These are phyloP conservation scores for Herpetomonas samuelpessoai DNA, from an alignment of 208 protist genomes.

Conservation along the genomic window DNA sequence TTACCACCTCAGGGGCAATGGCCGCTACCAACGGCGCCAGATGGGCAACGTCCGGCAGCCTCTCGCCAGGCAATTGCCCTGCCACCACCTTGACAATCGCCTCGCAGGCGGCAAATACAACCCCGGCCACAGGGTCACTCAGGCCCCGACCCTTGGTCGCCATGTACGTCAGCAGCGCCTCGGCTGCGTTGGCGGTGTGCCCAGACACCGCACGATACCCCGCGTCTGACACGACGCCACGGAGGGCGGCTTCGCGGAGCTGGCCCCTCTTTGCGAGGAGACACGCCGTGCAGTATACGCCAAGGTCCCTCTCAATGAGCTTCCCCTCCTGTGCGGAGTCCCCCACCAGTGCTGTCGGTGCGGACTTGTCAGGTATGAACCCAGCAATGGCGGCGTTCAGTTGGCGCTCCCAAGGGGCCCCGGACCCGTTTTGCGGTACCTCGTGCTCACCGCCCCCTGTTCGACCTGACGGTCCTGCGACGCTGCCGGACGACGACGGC, in stretches of 20 bases:
- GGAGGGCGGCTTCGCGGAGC: conserved; percentile 77
- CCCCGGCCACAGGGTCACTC: conserved; percentile 58
- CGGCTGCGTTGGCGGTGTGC: conserved; percentile 34
- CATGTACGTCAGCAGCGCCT: conserved; percentile 65
- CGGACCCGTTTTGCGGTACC: conserved; percentile 32
- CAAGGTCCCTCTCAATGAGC: conserved; percentile 52
- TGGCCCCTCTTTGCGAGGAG: conserved; percentile 61
- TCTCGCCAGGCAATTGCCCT: conserved; percentile 25
- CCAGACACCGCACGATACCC: conserved; percentile 42
- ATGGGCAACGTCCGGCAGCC: conserved; percentile 14
- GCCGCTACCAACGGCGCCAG: conserved; percentile 21
- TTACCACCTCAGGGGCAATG: conserved; percentile 49
- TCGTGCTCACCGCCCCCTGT: conserved; percentile 8
- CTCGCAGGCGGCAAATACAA: conserved; percentile 68
- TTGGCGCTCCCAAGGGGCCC: conserved; percentile 61
- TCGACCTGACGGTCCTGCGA: conserved; percentile 6
- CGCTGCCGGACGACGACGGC: neutral
- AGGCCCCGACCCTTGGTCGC: conserved; percentile 59
- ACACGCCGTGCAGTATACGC: conserved; percentile 66
- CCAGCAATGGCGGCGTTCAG: conserved; percentile 58
- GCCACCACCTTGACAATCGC: conserved; percentile 54
- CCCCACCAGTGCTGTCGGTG: conserved; percentile 31
- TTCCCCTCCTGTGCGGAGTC: conserved; percentile 39
- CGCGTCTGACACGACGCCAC: conserved; percentile 38
- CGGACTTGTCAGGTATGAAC: conserved; percentile 28